Conservation (phyloP, 129 eudicot species). For the Escallonia rubra region DNA sequence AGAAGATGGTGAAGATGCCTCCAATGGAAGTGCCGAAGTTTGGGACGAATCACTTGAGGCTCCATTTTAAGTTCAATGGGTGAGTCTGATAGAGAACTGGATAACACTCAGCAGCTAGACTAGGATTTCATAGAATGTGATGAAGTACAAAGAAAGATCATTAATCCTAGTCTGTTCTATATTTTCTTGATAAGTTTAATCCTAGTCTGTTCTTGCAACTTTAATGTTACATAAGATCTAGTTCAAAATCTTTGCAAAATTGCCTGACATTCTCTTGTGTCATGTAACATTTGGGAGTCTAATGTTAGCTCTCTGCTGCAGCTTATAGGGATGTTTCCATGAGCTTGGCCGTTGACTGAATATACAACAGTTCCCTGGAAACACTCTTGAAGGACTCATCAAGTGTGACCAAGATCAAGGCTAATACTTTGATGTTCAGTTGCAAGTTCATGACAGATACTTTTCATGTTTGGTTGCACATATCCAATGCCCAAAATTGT, state of each 20-base stretch:
- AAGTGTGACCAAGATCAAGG: background rate
- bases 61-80: slow-evolving; percentile 54
- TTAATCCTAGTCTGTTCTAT: too few species aligned
- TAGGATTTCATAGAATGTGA: too few species aligned
- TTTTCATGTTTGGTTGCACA: too few species aligned
- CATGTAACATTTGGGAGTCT: background rate
- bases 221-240: slow-evolving; percentile 18
- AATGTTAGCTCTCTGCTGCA: slow-evolving; percentile 10
- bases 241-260: too few species aligned
- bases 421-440: background rate
- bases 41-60: slow-evolving; percentile 99
- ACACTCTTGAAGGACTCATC: background rate
- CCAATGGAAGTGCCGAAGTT: slow-evolving; percentile 95
- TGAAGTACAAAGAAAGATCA: too few species aligned
- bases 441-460: background rate
- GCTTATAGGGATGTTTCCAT: background rate
- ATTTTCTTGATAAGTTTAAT: too few species aligned
- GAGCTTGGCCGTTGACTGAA: slow-evolving; percentile 3
- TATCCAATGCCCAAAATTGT: too few species aligned
- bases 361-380: background rate
- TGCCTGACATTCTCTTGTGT: too few species aligned
- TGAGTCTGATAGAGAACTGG: slow-evolving; percentile 9
- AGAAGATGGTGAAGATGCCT: slow-evolving; percentile 96
- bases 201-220: slow-evolving; percentile 2
- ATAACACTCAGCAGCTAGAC: background rate